Evolutionary conservation across 106 monocot species (phyloP), one percentile per base, ranked within the genome.

Genomic region (Phalaenopsis aphrodite): DNA sequence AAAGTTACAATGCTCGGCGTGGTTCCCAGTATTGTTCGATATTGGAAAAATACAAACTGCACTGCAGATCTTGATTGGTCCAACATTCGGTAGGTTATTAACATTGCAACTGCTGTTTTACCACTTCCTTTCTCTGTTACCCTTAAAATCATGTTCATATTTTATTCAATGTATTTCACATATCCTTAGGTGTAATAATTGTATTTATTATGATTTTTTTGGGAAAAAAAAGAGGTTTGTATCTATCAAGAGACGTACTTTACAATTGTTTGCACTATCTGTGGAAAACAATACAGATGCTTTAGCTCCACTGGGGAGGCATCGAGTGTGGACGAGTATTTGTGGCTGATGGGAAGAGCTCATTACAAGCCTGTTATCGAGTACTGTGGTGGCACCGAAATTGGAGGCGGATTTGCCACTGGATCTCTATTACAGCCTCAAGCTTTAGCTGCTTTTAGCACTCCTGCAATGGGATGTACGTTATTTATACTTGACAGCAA

Each of bases 1-100:
- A 98, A 88, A 78, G 98, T 98, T 64, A 94, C 98, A 47, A 92
- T 94, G 92, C 91, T 98, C 78, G 98, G 98, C 75, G 86, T 98
- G 2, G 86, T 98, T 81, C 97, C 97, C 47, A 98, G 97, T 82
- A 92, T 98, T 46, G 97, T 91, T 30, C 94, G 97, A 77, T 85
- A 89, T 74, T 98, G 97, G 97, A 98, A 92, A 82, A 92, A 84
- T 76, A 85, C 94, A 87, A 89, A 91, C 81, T 92, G 90, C 66
- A 98, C 89, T 65, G 87, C 84, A 16, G 90, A 87, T 56, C 81
- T 94, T 74, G 88, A 94, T 82, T 98, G 97, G 97, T 98, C 97
- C 55, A 73, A 84, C 66, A 94, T 98, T 69, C 80, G 94, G 97
- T 92, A 88, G 88, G 77, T 71, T 79, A 42, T 78, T 41, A 16